Evolutionary conservation across 2,329 filamentous ascomycete genomes (phyloP), one percentile per base, ranked within the genome.

Genomic region (Boeremia exigua): DNA sequence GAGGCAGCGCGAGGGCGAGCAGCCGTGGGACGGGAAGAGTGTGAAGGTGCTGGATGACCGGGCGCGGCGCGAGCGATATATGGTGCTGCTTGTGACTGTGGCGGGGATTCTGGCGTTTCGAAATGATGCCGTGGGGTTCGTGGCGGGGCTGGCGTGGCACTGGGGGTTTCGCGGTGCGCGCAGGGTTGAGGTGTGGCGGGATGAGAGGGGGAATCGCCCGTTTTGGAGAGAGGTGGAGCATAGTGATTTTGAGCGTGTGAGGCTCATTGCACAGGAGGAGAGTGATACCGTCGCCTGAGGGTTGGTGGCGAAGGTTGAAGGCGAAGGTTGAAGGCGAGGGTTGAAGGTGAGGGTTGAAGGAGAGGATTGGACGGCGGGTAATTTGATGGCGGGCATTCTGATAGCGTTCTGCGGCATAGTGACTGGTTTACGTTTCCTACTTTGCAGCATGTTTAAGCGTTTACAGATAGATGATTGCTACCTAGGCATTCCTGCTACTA

Each of bases 51-150:
- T 90, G 2, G 85, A 82, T 1, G 88, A 92, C 14, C 79, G 85
- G 47, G 90, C 95, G 75, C 83, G 87, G 40, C 84, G 83, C 52
- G 86, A 91, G 72, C 82, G 92, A 54, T 96, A 91, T 90, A 90
- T 87, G 19, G 88, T 96, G 0, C 96, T 97, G 92, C 82, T 96
- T 55, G 88, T 93, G 59, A 98, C 94, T 0, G 86, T 91, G 8
- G 92, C 90, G 0, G 84, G 89, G 2, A 83, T 96, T 49, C 76
- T 98, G 45, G 92, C 91, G 0, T 96, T 96, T 68, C 89, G 87
- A 73, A 98, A 97, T 69, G 93, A 96, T 75, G 92, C 88, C 0
- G 84, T 96, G 6, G 94, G 94, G 0, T 96, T 97, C 67, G 57
- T 90, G 12, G 91, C 89, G 0, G 94, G 94, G 0, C 84, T 96